These are phyloP conservation scores for Poteriospumella lacustris DNA, from an alignment of 108 stramenopile genomes.

Conservation along the genomic window DNA sequence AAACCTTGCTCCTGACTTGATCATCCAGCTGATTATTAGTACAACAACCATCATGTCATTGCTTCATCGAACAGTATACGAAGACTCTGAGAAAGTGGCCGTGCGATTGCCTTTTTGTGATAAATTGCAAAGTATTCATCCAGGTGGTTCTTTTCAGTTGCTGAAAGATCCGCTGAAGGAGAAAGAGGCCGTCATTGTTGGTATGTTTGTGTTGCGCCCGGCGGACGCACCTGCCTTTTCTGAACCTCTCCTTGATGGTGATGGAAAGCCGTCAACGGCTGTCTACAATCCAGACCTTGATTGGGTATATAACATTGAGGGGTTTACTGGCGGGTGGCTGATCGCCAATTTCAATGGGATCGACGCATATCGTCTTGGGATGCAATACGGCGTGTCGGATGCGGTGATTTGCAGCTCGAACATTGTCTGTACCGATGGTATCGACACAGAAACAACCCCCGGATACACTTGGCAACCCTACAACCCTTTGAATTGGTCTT, in stretches of 20 bases:
- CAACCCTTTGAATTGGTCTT: not conserved
- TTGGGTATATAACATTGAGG: not conserved
- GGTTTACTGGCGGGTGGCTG: not conserved
- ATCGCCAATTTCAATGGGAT: not conserved
- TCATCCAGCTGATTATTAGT: no score
- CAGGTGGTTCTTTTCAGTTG: not conserved
- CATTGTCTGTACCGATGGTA: not conserved
- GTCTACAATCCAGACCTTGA: not conserved
- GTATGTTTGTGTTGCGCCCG: conserved; percentile 1
- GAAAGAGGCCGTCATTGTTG: not conserved
- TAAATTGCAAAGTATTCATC: no score
- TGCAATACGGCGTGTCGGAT: not conserved
- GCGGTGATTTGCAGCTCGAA: not conserved
- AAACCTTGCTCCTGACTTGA: no score
- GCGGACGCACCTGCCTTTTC: not conserved
- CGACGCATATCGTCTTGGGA: not conserved
- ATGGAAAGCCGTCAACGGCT: not conserved
- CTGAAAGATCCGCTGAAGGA: not conserved
- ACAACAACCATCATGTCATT: no score
- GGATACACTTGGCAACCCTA: not conserved
- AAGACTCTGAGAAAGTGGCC: no score
- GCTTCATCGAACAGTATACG: no score
- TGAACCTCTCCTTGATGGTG: not conserved
- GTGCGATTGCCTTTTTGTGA: no score
- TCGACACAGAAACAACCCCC: not conserved